phyloP scores from a whole-genome alignment of 768 basidiomycete species.

The Chiua virens region DNA sequence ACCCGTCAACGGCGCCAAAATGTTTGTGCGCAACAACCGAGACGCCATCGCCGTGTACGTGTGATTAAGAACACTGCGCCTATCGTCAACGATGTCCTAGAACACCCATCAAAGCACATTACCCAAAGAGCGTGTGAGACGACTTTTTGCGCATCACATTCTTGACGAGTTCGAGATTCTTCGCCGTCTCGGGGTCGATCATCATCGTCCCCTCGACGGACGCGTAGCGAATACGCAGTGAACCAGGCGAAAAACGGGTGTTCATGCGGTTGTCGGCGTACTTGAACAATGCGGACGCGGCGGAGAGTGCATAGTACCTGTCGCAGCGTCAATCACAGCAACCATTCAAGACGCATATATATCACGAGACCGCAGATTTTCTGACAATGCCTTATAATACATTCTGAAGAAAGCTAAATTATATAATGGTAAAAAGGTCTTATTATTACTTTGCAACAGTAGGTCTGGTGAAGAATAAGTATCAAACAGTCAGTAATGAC shows the following conservation, averaged over 20 bases:
- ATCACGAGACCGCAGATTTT: too few species aligned
- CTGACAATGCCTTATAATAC: too few species aligned
- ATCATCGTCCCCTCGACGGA: constrained; percentile 92
- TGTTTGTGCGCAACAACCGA: constrained; percentile 73
- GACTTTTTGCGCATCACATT: constrained; percentile 71
- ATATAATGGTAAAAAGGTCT: too few species aligned
- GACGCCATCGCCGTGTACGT: constrained; percentile 91
- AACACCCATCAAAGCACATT: background rate
- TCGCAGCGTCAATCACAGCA: background rate
- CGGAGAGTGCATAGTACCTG: constrained; percentile 89
- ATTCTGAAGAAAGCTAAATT: too few species aligned
- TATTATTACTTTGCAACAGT: too few species aligned
- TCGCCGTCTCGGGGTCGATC: constrained; percentile 87
- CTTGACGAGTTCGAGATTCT: constrained; percentile 84
- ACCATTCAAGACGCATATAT: constrained; percentile 34
- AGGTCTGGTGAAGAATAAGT: too few species aligned
- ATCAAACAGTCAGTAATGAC: too few species aligned
- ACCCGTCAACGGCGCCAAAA: constrained; percentile 83
- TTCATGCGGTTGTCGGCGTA: constrained; percentile 71
- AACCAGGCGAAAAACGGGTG: constrained; percentile 64
- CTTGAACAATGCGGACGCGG: constrained; percentile 85
- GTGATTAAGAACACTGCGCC: constrained; percentile 63
- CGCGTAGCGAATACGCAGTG: constrained; percentile 72
- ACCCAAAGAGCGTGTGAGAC: constrained; percentile 80
- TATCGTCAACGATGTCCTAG: background rate